phyloP scores from a whole-genome alignment of 257 asterid genomes.

The Solanum ossicruentum region DNA sequence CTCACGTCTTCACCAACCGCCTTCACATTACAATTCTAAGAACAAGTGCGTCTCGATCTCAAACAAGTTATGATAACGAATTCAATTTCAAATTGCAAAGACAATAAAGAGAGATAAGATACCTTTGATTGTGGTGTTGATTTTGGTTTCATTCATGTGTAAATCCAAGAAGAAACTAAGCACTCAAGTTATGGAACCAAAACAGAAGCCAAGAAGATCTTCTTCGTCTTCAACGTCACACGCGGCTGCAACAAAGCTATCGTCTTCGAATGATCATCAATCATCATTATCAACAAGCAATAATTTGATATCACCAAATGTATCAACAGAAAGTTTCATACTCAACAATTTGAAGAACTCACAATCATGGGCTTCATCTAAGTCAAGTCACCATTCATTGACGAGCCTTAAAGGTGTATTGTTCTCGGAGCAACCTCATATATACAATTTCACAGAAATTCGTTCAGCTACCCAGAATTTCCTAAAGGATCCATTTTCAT shows the following conservation, averaged over 20 bases:
- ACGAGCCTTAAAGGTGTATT: conserved; percentile 32
- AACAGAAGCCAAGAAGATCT: neutral
- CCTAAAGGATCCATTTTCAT: conserved; percentile 27
- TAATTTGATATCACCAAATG: conserved; percentile 33
- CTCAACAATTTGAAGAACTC: conserved; percentile 3
- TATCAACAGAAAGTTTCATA: conserved; percentile 44
- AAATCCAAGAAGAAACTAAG: conserved; percentile 37
- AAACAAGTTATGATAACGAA: neutral
- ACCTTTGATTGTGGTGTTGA: neutral
- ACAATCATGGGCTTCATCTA: conserved; percentile 22
- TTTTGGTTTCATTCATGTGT: conserved; percentile 19
- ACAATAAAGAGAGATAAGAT: neutral
- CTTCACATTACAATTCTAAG: neutral
- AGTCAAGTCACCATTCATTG: conserved; percentile 20
- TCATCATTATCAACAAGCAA: conserved; percentile 14
- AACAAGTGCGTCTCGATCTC: neutral
- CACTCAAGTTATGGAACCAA: conserved; percentile 23
- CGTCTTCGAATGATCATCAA: conserved; percentile 8
- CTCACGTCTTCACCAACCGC: neutral
- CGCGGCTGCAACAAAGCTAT: neutral
- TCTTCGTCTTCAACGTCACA: conserved; percentile 11
- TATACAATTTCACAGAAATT: conserved; percentile 50
- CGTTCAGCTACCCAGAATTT: conserved; percentile 52
- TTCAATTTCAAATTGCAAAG: neutral
- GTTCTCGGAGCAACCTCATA: conserved; percentile 37